Base-by-base conservation (phyloP, 495 filamentous ascomycete species). In the Alectoria sarmentosa region DNA sequence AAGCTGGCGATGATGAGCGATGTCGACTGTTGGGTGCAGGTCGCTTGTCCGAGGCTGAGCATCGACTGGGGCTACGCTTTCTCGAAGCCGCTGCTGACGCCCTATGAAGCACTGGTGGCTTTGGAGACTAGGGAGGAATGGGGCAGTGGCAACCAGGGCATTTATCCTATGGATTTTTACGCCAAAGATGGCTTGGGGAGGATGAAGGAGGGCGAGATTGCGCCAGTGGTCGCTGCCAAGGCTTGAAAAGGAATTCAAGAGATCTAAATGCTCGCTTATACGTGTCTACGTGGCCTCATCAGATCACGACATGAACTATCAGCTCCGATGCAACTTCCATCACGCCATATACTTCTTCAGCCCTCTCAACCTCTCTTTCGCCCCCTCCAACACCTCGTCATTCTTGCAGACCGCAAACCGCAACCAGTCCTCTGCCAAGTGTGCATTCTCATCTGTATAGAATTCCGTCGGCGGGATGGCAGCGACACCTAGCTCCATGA, bases 21-120 rank as follows among this genome's bases (percentile, higher is more conserved):
- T 72, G 88, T 98, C 9, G 94, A 96, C 68, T 93, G 90, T 65
- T 98, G 94, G 94, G 92, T 98, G 41, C 94, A 98, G 75, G 90
- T 98, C 49, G 94, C 94, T 13, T 98, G 94, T 79, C 94, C 94
- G 11, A 76, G 94, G 36, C 70, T 98, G 70, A 96, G 91, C 73
- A 98, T 98, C 65, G 94, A 98, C 77, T 98, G 94, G 94, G 94
- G 94, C 0, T 98, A 98, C 78, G 94, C 95, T 19, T 98, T 98
- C 74, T 80, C 88, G 7, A 79, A 89, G 39, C 94, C 94, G 39
- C 71, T 98, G 66, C 72, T 98, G 71, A 98, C 92, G 56, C 93
- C 94, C 17, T 97, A 98, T 67, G 94, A 98, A 76, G 94, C 94
- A 34, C 80, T 97, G 58, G 86, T 98, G 60, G 94, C 90, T 41